Evolutionary conservation across 2,329 filamentous ascomycete genomes (phyloP), one percentile per base, ranked within the genome.

Genomic region (Aphanoascus verrucosus): DNA sequence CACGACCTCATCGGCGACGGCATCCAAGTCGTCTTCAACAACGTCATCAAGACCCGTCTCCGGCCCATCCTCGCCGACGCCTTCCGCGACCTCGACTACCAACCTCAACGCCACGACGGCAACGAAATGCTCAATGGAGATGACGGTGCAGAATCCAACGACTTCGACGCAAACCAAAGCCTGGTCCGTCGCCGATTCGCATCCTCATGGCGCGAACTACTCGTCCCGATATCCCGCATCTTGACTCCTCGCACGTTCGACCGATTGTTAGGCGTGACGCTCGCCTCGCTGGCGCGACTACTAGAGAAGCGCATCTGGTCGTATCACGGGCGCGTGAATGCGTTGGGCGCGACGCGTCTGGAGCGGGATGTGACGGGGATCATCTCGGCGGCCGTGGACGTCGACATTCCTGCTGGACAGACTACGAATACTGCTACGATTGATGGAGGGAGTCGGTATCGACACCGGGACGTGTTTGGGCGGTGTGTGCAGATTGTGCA

Each of bases 71-170:
- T 98, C 9, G 80, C 82, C 15, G 91, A 98, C 55, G 84, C 89
- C 0, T 97, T 97, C 76, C 84, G 90, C 42, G 91, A 97, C 63
- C 81, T 87, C 19, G 89, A 96, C 69, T 98, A 98, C 70, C 78
- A 81, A 7, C 74, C 88, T 2, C 77, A 76, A 1, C 78, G 83
- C 56, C 78, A 82, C 41, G 66, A 72, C 8, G 71, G 73, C 2
- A 62, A 64, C 14, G 72, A 7, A 72, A 60, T n/a, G 56, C n/a
- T n/a, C n/a, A 59, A 11, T 48, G 56, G 53, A 3, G 58, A 62
- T 7, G 69, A 70, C n/a, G 65, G 69, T 15, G 63, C 67, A 2
- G 57, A 56, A 8, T 65, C 65, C 37, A 58, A 54, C 19, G 62
- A 65, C 28, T 49, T 54, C 23, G 59, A 62, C 52, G 61, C 76